Base-by-base conservation (phyloP, 805 yeast species). In the Myxozyma kluyveri region DNA sequence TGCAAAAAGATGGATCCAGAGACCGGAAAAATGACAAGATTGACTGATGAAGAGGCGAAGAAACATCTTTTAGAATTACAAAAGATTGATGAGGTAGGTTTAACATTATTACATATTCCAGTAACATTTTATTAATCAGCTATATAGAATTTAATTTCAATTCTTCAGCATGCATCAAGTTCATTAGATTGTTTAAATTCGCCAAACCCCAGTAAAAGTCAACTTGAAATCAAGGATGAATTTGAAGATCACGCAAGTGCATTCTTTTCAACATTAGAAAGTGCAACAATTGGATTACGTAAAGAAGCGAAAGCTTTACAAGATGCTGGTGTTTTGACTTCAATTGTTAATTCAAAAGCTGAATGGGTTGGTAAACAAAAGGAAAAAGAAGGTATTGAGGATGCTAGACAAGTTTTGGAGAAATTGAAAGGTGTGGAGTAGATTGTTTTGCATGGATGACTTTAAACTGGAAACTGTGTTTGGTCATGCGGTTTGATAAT, bases 361-460 rank as follows among this genome's bases (percentile, higher is more conserved):
- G 59, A 55, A 32, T 51, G 50, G 56, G 55, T 55, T 22, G 56
- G 56, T 4, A 6, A 45, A 17, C 48, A 26, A 17, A 52, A 55
- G 14, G 59, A 47, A 24, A 21, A 10, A 3, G 58, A 55, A 24
- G 38, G 35, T 18, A 26, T 45, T n/a, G 38, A 14, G 10, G 42
- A 32, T 17, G 57, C 57, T n/a, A 37, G 45, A 22, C 46, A 17
- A 5, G 51, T 47, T 14, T 23, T 53, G 42, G 14, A 21, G 21
- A 44, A 42, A 21, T 29, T 50, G 32, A 22, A 45, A 6, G 35
- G 27, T 5, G 42, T 21, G 14, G 45, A 37, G 31, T n/a, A n/a
- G n/a, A n/a, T n/a, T n/a, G n/a, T n/a, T n/a, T n/a, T n/a, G n/a
- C n/a, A n/a, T n/a, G n/a, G n/a, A n/a, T n/a, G n/a, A n/a, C n/a